These are phyloP conservation scores for Aspergillus sp. DNA, from an alignment of 2,329 filamentous ascomycete species.

Conservation along the genomic window DNA sequence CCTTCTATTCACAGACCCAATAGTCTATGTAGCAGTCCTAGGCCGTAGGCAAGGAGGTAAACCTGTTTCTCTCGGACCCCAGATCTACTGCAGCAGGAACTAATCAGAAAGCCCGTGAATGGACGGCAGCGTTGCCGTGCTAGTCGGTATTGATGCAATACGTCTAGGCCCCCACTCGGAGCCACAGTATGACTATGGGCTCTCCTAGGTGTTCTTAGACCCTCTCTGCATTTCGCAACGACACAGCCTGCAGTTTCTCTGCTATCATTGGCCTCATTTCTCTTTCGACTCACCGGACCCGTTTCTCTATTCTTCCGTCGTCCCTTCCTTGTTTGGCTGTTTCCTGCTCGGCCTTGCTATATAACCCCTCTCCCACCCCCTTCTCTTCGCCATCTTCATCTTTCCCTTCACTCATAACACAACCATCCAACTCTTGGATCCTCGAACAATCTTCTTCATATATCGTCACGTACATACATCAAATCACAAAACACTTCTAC, in stretches of 20 bases:
- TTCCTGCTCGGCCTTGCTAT: constrained; percentile 6
- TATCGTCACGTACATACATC: constrained; percentile 7
- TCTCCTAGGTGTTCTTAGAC: not conserved
- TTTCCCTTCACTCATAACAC: constrained; percentile 1
- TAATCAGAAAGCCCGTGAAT: constrained; percentile 5
- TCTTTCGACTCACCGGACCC: constrained; percentile 13
- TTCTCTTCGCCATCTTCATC: not conserved
- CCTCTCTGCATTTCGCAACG: not conserved
- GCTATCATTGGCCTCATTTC: constrained; percentile 3
- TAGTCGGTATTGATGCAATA: constrained; percentile 2
- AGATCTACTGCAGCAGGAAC: constrained; percentile 2
- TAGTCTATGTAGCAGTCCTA: not conserved
- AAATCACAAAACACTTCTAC: constrained; percentile 3
- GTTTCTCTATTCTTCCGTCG: constrained; percentile 7
- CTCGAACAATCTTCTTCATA: not conserved
- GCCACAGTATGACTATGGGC: constrained; percentile 3
- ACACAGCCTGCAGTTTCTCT: not conserved
- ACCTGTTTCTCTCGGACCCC: constrained; percentile 11
- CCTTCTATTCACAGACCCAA: not conserved
- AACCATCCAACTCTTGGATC: not conserved
- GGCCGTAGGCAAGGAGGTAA: not conserved
- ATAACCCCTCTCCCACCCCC: constrained; percentile 6
- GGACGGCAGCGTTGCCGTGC: not conserved
- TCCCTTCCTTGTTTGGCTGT: constrained; percentile 6
- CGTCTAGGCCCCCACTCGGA: constrained; percentile 1